Base-by-base conservation (phyloP, 805 yeast species). In the Kodamaea kaohsiungensis region DNA sequence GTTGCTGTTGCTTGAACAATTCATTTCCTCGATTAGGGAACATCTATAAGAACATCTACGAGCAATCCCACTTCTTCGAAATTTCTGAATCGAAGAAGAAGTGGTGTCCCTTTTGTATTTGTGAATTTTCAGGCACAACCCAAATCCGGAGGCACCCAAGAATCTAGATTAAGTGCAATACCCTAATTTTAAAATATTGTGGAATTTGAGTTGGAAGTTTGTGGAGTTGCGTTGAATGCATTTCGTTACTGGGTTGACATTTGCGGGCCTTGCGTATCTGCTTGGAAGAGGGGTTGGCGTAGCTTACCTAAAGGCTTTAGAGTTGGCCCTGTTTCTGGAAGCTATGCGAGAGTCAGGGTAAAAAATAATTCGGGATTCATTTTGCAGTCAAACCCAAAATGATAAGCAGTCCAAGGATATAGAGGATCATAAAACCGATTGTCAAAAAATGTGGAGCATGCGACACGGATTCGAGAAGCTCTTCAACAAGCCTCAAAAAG, bases 41-140 rank as follows among this genome's bases (percentile, higher is more conserved):
- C 45, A 40, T 40, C 25, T 40, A 17, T 17, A 17, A 19, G 45
- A 17, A 16, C 45, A 40, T 16, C 19, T 40, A 30, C 13, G 45
- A 17, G 17, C 42, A 15, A 15, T 40, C 25, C 45, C 45, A 16
- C 45, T 19, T 15, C 45, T 27, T 9, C 35, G 13, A 30, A 30
- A 30, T 9, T 30, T 30, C 35, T 30, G 35, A 30, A 30, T 30
- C 35, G 35, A 30, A 30, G 35, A 40, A 40, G 45, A 40, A 40
- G 25, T 40, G 45, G 45, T 40, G 45, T 40, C 45, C 45, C 45
- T 40, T 40, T 40, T 40, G 45, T 40, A 40, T 40, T 40, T 40
- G 45, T 40, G 45, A 19, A 38, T 40, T 17, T 12, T 17, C 45
- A 40, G 19, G 25, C 45, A 17, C 19, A 19, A 40, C 12, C 45